Conservation (phyloP, 2,329 filamentous ascomycete species). For the Endocalyx cinctus region DNA sequence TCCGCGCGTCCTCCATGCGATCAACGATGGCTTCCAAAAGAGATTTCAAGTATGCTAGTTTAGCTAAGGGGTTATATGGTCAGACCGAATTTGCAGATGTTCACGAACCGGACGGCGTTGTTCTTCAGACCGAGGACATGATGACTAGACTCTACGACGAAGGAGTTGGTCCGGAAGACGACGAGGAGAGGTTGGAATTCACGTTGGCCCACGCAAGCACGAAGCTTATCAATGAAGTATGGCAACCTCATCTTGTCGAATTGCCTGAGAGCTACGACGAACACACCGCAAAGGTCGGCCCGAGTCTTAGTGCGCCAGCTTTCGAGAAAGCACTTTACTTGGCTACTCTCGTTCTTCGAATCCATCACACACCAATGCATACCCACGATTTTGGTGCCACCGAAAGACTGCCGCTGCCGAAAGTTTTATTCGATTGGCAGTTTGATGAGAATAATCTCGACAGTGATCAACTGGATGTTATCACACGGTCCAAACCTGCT, state of each 20-base stretch:
- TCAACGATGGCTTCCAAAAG: conserved; percentile 36
- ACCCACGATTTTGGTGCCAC: conserved; percentile 33
- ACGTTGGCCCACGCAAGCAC: conserved; percentile 50
- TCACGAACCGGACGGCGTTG: conserved; percentile 64
- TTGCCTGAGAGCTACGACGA: conserved; percentile 47
- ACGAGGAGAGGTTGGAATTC: conserved; percentile 51
- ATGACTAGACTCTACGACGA: conserved; percentile 62
- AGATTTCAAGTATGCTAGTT: conserved; percentile 60
- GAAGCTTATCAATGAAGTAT: conserved; percentile 46
- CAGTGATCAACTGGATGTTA: conserved; percentile 58
- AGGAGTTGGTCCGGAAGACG: conserved; percentile 51
- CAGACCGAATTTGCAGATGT: conserved; percentile 55
- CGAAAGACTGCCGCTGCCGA: conserved; percentile 56
- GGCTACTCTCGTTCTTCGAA: conserved; percentile 70
- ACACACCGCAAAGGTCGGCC: conserved; percentile 60
- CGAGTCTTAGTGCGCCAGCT: conserved; percentile 54
- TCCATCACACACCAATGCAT: conserved; percentile 63
- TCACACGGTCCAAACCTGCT: conserved; percentile 62
- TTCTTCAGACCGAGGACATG: conserved; percentile 71
- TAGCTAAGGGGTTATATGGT: conserved; percentile 67
- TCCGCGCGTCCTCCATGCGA: conserved; percentile 46
- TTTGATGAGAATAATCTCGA: conserved; percentile 70
- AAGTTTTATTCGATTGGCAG: conserved; percentile 80
- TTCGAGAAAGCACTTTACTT: conserved; percentile 75
- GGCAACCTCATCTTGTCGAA: conserved; percentile 49